Evolutionary conservation across 108 stramenopile genomes (phyloP), one percentile per base, ranked within the genome.

Genomic region (Fragilaria radians): DNA sequence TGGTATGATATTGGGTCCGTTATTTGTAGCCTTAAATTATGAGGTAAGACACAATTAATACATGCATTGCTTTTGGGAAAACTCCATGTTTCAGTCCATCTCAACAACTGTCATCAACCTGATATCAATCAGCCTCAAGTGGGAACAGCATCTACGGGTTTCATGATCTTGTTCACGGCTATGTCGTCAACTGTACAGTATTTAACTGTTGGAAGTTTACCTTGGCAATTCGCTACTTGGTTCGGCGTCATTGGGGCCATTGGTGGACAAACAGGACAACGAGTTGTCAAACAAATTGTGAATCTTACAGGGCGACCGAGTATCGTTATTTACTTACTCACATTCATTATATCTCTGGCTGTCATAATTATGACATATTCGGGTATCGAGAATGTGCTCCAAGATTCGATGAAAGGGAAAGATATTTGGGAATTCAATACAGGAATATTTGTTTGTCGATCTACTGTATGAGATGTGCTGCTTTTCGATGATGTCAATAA

Each of bases 121-220:
- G n/a, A n/a, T n/a, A 11, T 11, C 7, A 7, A 42, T 14, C 36
- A 42, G 36, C 36, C 36, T 42, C 36, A 42, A 14, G 36, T 42
- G 7, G 36, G 36, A 14, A 42, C 36, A 14, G 36, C 36, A 7
- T 42, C 36, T 14, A 42, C 36, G 7, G 36, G 36, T 11, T 42
- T 42, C 36, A 42, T 42, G 36, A 42, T 42, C 36, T 42, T 42
- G 36, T 42, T 42, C 14, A 42, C 36, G 36, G 36, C 36, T 14
- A 11, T 42, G 7, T 42, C 36, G 14, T 42, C 36, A 7, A 42
- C 36, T 42, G 36, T 42, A 11, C 36, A 11, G 11, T 42, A 42
- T 14, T 14, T 42, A 14, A 42, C 36, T 7, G 36, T 42, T 14
- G 36, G 36, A 11, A 42, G 36, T 14, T 42, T 42, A 42, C 36